Evolutionary conservation across 2,329 filamentous ascomycete species (phyloP).

Genomic region (Talaromyces piceae): DNA sequence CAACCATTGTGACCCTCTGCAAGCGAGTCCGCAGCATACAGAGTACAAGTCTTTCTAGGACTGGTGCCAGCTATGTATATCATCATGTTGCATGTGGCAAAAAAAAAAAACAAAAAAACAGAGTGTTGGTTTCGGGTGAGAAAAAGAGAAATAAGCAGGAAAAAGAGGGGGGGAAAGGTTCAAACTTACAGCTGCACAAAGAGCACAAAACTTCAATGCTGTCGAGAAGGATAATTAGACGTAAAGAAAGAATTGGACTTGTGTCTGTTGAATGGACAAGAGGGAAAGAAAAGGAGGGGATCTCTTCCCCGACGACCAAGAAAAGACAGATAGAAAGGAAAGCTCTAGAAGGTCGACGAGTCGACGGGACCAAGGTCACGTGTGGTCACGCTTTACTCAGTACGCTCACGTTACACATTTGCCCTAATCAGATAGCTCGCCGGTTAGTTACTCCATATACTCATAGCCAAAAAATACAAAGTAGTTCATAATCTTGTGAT

Average conservation of each 20-base stretch:
- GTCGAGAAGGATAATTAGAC: neutral
- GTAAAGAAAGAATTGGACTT: neutral
- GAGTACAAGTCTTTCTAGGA: slow-evolving; percentile 57
- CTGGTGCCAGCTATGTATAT: slow-evolving; percentile 58
- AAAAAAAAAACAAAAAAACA: neutral
- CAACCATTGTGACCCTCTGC: slow-evolving; percentile 37
- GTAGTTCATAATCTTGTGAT: too few species aligned
- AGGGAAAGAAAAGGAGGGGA: slow-evolving; percentile 4
- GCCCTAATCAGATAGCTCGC: too few species aligned
- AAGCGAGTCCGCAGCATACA: slow-evolving; percentile 55
- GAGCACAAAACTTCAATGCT: neutral
- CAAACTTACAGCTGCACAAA: neutral
- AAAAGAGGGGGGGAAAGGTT: neutral
- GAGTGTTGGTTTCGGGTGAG: neutral
- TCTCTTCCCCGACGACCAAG: slow-evolving; percentile 7
- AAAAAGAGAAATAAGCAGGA: neutral
- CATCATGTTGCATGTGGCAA: slow-evolving; percentile 40
- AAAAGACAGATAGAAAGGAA: slow-evolving; percentile 23
- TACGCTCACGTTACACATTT: too few species aligned
- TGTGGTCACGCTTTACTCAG: too few species aligned
- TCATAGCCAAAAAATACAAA: too few species aligned
- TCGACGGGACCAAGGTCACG: slow-evolving; percentile 1
- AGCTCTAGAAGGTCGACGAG: slow-evolving; percentile 36
- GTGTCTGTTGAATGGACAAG: neutral
- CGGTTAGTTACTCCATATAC: too few species aligned